These are phyloP conservation scores for Mortierella antarctica DNA, from an alignment of 192 early-diverging fungal genomes.

Conservation along the genomic window DNA sequence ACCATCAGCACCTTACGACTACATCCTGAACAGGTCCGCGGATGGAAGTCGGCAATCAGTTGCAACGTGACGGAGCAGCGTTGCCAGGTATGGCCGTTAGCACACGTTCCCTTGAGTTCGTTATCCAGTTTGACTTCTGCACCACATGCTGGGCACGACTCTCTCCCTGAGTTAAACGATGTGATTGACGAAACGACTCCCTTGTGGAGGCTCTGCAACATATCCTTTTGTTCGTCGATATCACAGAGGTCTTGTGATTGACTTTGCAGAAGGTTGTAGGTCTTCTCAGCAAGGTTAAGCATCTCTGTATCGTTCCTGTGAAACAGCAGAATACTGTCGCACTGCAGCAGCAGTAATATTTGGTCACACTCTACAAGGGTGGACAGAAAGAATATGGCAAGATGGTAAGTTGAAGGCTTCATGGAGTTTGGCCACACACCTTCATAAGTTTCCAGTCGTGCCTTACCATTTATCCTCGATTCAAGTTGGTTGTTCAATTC, in stretches of 20 bases:
- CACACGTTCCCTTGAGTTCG: conserved; percentile 5
- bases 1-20: conserved; percentile 26
- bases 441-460: background rate
- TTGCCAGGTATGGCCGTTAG: conserved; percentile 29
- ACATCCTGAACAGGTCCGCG: conserved; percentile 39
- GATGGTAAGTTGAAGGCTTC: background rate
- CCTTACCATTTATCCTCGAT: conserved; percentile 2
- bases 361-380: conserved; percentile 14
- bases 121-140: conserved; percentile 22
- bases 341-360: conserved; percentile 16
- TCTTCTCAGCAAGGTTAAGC: conserved; percentile 16
- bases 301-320: conserved; percentile 13
- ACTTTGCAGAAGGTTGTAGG: conserved; percentile 6
- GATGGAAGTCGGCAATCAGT: conserved; percentile 39
- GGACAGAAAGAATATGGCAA: background rate
- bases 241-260: conserved; percentile 2
- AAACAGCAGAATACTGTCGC: conserved; percentile 38
- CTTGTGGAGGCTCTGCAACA: conserved; percentile 20
- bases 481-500: background rate
- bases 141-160: conserved; percentile 36
- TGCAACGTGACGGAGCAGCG: conserved; percentile 31
- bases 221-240: conserved; percentile 11
- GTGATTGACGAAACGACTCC: background rate
- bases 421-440: background rate
- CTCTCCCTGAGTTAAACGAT: conserved; percentile 12